phyloP scores from a whole-genome alignment of 805 yeast species.

The Pichia eremophila region DNA sequence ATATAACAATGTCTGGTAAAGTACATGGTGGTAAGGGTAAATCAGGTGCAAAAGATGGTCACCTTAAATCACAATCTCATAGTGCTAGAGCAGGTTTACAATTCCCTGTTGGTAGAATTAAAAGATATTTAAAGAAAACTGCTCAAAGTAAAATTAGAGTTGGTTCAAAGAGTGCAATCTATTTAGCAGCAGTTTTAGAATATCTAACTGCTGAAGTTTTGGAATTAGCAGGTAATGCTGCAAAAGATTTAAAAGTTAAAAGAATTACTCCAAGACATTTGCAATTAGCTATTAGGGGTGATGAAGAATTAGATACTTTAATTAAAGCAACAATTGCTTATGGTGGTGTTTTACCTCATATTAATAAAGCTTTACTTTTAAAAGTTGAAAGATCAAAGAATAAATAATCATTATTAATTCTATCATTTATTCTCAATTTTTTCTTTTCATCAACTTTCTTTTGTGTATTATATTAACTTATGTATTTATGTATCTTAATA shows the following conservation, averaged over 20 bases:
- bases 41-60: slow-evolving; percentile 65
- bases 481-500: too few relatives aligned
- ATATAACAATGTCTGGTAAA: slow-evolving; percentile 71
- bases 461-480: too few relatives aligned
- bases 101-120: slow-evolving; percentile 98
- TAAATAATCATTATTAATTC: not conserved
- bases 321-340: slow-evolving; percentile 93
- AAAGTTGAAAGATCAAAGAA: slow-evolving; percentile 58
- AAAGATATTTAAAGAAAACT: slow-evolving; percentile 86
- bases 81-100: slow-evolving; percentile 92
- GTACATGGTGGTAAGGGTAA: slow-evolving; percentile 87
- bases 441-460: too few relatives aligned
- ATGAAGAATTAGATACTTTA: slow-evolving; percentile 90
- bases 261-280: slow-evolving; percentile 97
- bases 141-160: slow-evolving; percentile 74
- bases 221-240: slow-evolving; percentile 97
- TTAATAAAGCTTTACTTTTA: slow-evolving; percentile 70
- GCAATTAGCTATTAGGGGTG: slow-evolving; percentile 95
- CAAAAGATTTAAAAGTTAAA: slow-evolving; percentile 88
- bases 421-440: too few relatives aligned
- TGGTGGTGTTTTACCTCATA: slow-evolving; percentile 97
- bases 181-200: slow-evolving; percentile 91
- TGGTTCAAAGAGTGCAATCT: slow-evolving; percentile 74
- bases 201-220: slow-evolving; percentile 94
- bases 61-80: slow-evolving; percentile 62